A percentile compares a stretch with the other conserved stretches of the same genome.
phyloP scores from a whole-genome alignment of 768 basidiomycete genomes.

The Leccinum pellstonianum region DNA sequence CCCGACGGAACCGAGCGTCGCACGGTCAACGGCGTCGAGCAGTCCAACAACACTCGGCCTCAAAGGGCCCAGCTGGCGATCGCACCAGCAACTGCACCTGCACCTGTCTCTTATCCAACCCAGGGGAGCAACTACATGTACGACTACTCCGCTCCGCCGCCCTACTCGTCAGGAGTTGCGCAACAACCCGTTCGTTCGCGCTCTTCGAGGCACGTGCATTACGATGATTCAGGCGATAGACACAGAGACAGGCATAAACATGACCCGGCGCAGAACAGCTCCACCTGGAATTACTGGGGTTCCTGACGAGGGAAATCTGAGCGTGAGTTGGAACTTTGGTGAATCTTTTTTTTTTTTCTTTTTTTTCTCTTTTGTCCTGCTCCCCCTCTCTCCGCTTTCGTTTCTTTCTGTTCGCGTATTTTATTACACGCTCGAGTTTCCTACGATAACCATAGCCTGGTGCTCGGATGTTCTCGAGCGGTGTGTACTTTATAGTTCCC shows the following conservation, averaged over 20 bases:
- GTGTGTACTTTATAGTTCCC: neutral
- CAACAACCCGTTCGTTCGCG: conserved; percentile 17
- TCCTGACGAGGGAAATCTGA: conserved; percentile 4
- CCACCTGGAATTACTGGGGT: conserved; percentile 17
- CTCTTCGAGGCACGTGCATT: conserved; percentile 19
- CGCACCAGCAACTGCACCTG: neutral
- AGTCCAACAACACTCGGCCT: conserved; percentile 20
- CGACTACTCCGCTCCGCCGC: conserved; percentile 13
- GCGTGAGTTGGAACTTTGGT: neutral
- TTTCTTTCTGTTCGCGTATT: neutral
- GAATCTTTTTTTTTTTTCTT: neutral
- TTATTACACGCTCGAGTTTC: neutral
- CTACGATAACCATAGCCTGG: conserved; percentile 7
- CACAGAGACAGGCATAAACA: conserved; percentile 15
- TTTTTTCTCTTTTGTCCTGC: no score
- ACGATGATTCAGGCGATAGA: conserved; percentile 11
- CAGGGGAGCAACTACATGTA: neutral
- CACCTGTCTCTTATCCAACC: neutral
- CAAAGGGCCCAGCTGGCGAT: conserved; percentile 12
- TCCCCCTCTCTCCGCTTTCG: neutral
- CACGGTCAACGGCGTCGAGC: conserved; percentile 67
- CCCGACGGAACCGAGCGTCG: conserved; percentile 66
- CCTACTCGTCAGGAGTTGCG: conserved; percentile 22
- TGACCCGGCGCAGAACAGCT: conserved; percentile 1
- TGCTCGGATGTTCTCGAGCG: neutral